Base-by-base conservation (phyloP, 768 basidiomycete genomes). In the Suillus spraguei region DNA sequence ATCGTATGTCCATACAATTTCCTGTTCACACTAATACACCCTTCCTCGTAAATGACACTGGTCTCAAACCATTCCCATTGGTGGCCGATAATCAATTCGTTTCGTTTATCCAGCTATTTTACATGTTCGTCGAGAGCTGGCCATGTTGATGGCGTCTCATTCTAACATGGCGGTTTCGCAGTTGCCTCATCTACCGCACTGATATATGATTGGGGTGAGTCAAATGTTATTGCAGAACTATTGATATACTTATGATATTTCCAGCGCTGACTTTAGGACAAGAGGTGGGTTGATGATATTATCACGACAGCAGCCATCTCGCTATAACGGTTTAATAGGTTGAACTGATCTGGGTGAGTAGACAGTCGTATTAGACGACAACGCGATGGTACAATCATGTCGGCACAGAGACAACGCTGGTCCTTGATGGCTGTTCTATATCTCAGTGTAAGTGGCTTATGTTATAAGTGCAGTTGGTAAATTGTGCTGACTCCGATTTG, bases 281-380 rank as follows among this genome's bases (percentile, higher is more conserved):
- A 28, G 49, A 50, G 24, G 49, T 32, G 8, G 16, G 49, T 50
- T 28, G 16, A 28, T 50, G 2, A 2, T 16, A 50, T 50, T 32
- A 28, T 14, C 17, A 16, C n/a, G 3, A 13, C 13, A 22, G 11
- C 35, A 36, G 35, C 20, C 35, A 54, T 36, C 53, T 54, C 35
- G 11, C 53, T 36, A 36, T 8, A 36, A 22, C 8, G n/a, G 3
- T n/a, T 22, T 2, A 6, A 36, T 36, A 54, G 53, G 13, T 22
- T 7, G 35, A 54, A 22, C n/a, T 54, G 53, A 35, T 54, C 13
- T 54, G 53, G 53, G 53, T 54, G n/a, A 54, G 53, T 14, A 14
- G 14, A 11, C 11, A 13, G 4, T 17, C 35, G 24, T 50, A 8
- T 36, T 35, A 36, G 6, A 54, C n/a, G 4, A 36, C 16, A 17